Base-by-base conservation (phyloP, 352 stramenopile species). In the Phytophthora ohioensis region DNA sequence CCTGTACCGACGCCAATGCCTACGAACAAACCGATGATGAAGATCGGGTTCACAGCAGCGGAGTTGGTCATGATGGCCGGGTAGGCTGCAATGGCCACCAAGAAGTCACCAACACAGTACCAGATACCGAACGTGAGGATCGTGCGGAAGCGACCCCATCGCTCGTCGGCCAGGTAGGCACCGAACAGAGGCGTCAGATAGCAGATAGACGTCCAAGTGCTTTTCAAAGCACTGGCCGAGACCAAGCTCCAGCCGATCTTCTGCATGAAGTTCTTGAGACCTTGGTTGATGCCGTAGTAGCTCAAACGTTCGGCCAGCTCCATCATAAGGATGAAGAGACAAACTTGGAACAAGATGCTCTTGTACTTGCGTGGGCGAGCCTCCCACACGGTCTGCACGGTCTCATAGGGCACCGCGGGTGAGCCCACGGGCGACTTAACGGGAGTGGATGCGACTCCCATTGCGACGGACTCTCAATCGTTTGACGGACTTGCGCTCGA, bases 281-380 rank as follows among this genome's bases (percentile, higher is more conserved):
- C 86, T 64, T 93, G 86, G 75, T 93, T 94, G 76, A 95, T 94
- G 34, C 86, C 87, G 52, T 93, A 95, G 73, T 94, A 95, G 43
- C 87, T 93, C 17, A 72, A 17, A 34, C 65, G 65, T 42, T 73
- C 65, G 3, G 65, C 47, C 43, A 73, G 31, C 43, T 73, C 65
- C 65, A 73, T 68, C 65, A 73, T 73, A 43, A 73, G 51, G 51
- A 73, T 73, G 72, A 88, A 92, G 36, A 71, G 47, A 17, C 73
- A 84, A n/a, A 92, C 81, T 60, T 91, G 66, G 46, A 91, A 57
- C 35, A 92, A 52, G 32, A 91, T 64, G 60, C 72, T 91, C 69
- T 85, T 83, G 71, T 85, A 91, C 67, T 90, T 87, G 67, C 72
- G 69, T 2, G 79, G 73, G 3, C 80, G 78, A 9, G 61, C 62